Conservation (phyloP, 129 eudicot genomes). For the Chrysanthemum makinoi region DNA sequence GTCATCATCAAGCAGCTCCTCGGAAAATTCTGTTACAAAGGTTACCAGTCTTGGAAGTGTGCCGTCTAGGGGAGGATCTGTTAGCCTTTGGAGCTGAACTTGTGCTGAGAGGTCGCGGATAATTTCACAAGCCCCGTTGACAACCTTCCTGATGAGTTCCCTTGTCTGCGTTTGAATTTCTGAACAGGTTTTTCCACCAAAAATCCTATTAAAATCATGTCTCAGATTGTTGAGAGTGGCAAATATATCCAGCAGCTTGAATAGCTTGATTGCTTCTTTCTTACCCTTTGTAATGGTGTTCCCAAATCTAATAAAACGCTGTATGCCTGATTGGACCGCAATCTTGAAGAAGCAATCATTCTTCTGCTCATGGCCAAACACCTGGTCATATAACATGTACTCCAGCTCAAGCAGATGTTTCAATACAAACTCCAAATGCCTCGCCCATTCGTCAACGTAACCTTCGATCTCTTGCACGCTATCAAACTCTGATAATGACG, state of each 20-base stretch:
- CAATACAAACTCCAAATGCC: slow-evolving; percentile 65
- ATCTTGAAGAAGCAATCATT: slow-evolving; percentile 61
- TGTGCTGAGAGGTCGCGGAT: slow-evolving; percentile 61
- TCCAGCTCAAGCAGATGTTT: slow-evolving; percentile 58
- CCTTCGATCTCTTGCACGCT: slow-evolving; percentile 54
- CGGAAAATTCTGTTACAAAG: slow-evolving; percentile 61
- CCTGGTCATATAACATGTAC: slow-evolving; percentile 45
- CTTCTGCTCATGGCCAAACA: slow-evolving; percentile 35
- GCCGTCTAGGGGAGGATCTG: slow-evolving; percentile 64
- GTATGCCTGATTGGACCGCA: slow-evolving; percentile 53
- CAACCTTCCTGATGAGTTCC: slow-evolving; percentile 61
- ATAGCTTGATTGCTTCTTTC: slow-evolving; percentile 78
- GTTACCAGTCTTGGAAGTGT: slow-evolving; percentile 59
- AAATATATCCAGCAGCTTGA: slow-evolving; percentile 67
- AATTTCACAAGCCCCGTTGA: slow-evolving; percentile 60
- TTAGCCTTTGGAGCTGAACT: slow-evolving; percentile 62
- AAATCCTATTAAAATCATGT: slow-evolving; percentile 65
- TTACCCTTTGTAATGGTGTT: slow-evolving; percentile 51
- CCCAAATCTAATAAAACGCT: slow-evolving; percentile 55
- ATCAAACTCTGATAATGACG: slow-evolving; percentile 51
- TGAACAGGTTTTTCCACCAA: slow-evolving; percentile 53
- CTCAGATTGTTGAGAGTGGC: slow-evolving; percentile 50
- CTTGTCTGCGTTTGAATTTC: slow-evolving; percentile 63
- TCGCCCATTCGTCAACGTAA: slow-evolving; percentile 61
- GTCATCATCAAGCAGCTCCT: slow-evolving; percentile 61